Conservation (phyloP, 2,329 filamentous ascomycete species). For the Cladorrhinum sp. region DNA sequence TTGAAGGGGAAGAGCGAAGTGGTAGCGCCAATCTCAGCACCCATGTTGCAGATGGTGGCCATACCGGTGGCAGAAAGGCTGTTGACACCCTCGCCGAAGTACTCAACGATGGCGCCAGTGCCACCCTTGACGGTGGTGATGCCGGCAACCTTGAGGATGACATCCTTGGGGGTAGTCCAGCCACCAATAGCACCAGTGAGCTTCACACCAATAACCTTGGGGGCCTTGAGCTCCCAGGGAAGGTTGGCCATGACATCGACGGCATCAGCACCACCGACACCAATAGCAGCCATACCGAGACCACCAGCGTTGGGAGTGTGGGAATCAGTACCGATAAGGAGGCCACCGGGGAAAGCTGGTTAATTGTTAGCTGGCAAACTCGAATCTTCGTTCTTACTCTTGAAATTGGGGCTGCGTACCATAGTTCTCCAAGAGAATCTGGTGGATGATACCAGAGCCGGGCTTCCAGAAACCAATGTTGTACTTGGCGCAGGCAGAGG, state of each 20-base stretch:
- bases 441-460: conserved; percentile 98
- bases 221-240: conserved; percentile 97
- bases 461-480: conserved; percentile 99
- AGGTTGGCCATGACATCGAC: conserved; percentile 98
- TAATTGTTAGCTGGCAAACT: not conserved
- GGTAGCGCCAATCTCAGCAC: conserved; percentile 73
- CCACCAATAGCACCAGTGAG: conserved; percentile 85
- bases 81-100: conserved; percentile 71
- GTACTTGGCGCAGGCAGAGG: conserved; percentile 94
- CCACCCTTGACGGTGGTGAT: conserved; percentile 98
- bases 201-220: conserved; percentile 94
- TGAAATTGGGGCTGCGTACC: not conserved
- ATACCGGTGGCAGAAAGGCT: conserved; percentile 79
- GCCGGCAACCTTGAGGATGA: conserved; percentile 95
- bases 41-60: conserved; percentile 76
- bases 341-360: conserved; percentile 86
- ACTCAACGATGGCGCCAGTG: conserved; percentile 86
- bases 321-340: conserved; percentile 80
- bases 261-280: conserved; percentile 96
- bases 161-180: conserved; percentile 94
- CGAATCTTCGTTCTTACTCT: not conserved
- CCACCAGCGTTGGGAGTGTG: conserved; percentile 34
- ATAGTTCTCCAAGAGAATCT: conserved; percentile 90
- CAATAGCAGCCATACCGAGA: conserved; percentile 91
- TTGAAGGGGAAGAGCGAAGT: conserved; percentile 98